A percentile compares a stretch with the other conserved stretches of the same genome.
Conservation (phyloP, 345 rosid species). For the Gossypium longicalyx region DNA sequence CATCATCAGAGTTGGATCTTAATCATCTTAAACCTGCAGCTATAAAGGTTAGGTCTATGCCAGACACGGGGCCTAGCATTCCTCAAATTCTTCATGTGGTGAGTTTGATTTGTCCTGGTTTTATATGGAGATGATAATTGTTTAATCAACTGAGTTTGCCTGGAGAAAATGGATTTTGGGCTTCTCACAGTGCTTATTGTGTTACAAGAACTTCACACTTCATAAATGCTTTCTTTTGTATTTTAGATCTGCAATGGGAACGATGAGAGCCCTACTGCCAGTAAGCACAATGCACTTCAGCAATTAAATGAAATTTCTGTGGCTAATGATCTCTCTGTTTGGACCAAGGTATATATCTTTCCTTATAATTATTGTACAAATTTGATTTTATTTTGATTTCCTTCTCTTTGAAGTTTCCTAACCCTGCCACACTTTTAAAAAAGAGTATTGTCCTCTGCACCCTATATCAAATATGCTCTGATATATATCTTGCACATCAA, state of each 20-base stretch:
- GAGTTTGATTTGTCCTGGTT: slow-evolving; percentile 20
- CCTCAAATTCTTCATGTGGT: slow-evolving; percentile 97
- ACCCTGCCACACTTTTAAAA: not conserved
- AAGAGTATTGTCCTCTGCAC: not conserved
- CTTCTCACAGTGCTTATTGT: not conserved
- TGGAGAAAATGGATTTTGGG: slow-evolving; percentile 1
- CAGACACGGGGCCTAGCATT: slow-evolving; percentile 81
- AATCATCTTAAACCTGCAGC: slow-evolving; percentile 43
- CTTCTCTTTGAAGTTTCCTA: not conserved
- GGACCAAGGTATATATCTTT: slow-evolving; percentile 55
- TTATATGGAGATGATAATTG: not conserved
- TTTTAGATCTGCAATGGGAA: slow-evolving; percentile 67
- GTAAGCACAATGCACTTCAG: slow-evolving; percentile 74
- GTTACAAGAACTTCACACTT: not conserved
- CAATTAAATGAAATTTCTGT: slow-evolving; percentile 73
- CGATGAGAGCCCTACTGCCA: slow-evolving; percentile 53
- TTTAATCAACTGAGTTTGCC: not conserved
- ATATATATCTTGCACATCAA: not conserved
- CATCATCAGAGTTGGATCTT: slow-evolving; percentile 41
- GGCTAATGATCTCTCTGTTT: slow-evolving; percentile 66
- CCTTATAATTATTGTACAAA: not conserved
- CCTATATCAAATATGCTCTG: not conserved
- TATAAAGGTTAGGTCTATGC: slow-evolving; percentile 45
- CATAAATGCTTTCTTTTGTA: slow-evolving; percentile 4
- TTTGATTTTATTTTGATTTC: slow-evolving; percentile 1